phyloP scores from a whole-genome alignment of 495 filamentous ascomycete species.

The Trichoderma parareesei region DNA sequence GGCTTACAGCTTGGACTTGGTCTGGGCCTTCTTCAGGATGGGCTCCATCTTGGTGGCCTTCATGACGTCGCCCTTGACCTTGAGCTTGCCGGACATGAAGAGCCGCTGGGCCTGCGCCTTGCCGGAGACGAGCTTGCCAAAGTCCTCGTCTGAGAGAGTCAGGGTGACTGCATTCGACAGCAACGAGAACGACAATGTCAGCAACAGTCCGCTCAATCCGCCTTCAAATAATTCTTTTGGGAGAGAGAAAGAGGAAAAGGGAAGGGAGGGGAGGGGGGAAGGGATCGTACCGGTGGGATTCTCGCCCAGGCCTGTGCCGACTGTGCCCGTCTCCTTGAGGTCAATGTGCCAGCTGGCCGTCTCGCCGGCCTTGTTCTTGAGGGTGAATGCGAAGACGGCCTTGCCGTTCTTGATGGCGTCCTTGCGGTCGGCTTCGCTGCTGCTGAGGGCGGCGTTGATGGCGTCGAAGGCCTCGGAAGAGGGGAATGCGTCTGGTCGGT shows the following conservation, averaged over 20 bases:
- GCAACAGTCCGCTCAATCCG: no score
- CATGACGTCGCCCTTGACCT: slow-evolving; percentile 98
- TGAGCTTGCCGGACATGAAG: slow-evolving; percentile 95
- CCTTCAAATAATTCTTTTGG: no score
- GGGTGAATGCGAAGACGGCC: slow-evolving; percentile 80
- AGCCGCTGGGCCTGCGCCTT: slow-evolving; percentile 91
- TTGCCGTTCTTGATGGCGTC: slow-evolving; percentile 80
- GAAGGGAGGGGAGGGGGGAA: slow-evolving; percentile 3
- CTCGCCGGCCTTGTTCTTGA: slow-evolving; percentile 79
- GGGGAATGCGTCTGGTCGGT: slow-evolving; percentile 66
- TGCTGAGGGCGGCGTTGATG: slow-evolving; percentile 67
- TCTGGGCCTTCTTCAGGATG: slow-evolving; percentile 78
- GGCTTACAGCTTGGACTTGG: slow-evolving; percentile 73
- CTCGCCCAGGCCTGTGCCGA: slow-evolving; percentile 64
- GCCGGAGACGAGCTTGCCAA: slow-evolving; percentile 69
- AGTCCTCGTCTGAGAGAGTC: slow-evolving; percentile 76
- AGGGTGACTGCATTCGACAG: slow-evolving; percentile 58
- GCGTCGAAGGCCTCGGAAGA: slow-evolving; percentile 85
- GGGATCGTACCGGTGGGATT: slow-evolving; percentile 72
- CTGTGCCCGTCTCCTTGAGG: slow-evolving; percentile 79
- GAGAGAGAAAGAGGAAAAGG: slow-evolving; percentile 11
- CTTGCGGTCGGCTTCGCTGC: slow-evolving; percentile 66
- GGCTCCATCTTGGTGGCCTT: slow-evolving; percentile 97
- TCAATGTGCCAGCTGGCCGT: slow-evolving; percentile 89
- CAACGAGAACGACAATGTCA: no score